phyloP scores from a whole-genome alignment of 169 alveolate species.

The Cryptosporidium muris region DNA sequence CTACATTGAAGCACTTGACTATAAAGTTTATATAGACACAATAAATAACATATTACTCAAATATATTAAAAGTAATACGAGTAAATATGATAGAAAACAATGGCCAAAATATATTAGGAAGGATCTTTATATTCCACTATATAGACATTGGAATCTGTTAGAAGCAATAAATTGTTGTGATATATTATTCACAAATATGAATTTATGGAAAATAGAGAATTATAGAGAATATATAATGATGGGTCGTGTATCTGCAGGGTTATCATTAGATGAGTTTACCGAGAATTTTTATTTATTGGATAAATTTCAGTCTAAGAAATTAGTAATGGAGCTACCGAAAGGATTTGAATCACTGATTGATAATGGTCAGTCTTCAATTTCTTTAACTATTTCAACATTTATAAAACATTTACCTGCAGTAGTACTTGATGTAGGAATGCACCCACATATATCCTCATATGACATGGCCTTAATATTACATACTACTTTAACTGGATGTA shows the following conservation, averaged over 20 bases:
- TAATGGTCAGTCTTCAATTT: not conserved
- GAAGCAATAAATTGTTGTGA: conserved; percentile 49
- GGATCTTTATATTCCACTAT: conserved; percentile 54
- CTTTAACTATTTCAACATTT: conserved; percentile 47
- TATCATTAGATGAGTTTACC: conserved; percentile 53
- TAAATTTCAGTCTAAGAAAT: conserved; percentile 24
- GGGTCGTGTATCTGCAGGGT: conserved; percentile 45
- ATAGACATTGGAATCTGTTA: conserved; percentile 62
- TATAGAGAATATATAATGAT: conserved; percentile 40
- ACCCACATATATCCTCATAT: conserved; percentile 45
- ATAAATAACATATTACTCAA: conserved; percentile 31
- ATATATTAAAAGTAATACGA: conserved; percentile 12
- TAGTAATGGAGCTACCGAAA: conserved; percentile 14
- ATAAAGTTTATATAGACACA: conserved; percentile 35
- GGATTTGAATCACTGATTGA: conserved; percentile 42
- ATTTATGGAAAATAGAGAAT: conserved; percentile 46
- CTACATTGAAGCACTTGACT: conserved; percentile 49
- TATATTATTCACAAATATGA: conserved; percentile 17
- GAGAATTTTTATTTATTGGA: conserved; percentile 32
- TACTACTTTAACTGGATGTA: conserved; percentile 25
- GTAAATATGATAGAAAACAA: conserved; percentile 1
- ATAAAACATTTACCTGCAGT: conserved; percentile 31
- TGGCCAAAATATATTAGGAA: conserved; percentile 66
- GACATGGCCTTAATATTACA: conserved; percentile 62
- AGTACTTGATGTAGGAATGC: conserved; percentile 36